Base-by-base conservation (phyloP, 495 filamentous ascomycete genomes). In the Tuber borchii region DNA sequence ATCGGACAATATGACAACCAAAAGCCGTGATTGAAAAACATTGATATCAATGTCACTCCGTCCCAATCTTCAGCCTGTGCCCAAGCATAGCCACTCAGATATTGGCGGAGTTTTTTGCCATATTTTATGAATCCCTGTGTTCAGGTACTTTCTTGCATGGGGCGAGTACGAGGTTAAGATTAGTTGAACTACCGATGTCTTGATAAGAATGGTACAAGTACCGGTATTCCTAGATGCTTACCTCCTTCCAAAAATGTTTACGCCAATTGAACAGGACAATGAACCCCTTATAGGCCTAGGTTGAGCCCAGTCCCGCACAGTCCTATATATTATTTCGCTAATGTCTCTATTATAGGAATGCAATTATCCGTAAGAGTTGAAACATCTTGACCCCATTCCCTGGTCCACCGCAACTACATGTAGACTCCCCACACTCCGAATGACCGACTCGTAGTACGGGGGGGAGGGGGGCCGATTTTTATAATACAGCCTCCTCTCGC, bases 401-500 rank as follows among this genome's bases (percentile, higher is more conserved):
- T 65, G 31, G 26, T 34, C 56, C 56, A 31, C 56, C 4, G 10
- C 56, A 34, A 19, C 14, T 3, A n/a, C n/a, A n/a, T n/a, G n/a
- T n/a, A 19, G 26, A 34, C 56, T 34, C 26, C 56, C 26, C 56
- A 61, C 51, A 61, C n/a, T 34, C 34, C 34, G n/a, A 19, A 65
- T 65, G 56, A 26, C 26, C 26, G 31, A 17, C 6, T 6, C n/a
- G n/a, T 10, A 12, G 31, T 65, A 65, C 42, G 42, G 10, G 12
- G 56, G 37, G 34, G 71, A 19, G 69, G 34, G 19, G 10, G 34
- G 31, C 2, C 22, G n/a, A 20, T 46, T 31, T 70, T 51, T 78
- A 78, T 78, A 73, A 76, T 73, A 71, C 37, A 46, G 40, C 44
- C 44, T 42, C 37, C 46, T 22, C 65, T 42, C 39, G 65, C 69